A percentile compares a stretch with the other conserved stretches of the same genome.
These are phyloP conservation scores for Chaetomium strumarium DNA, from an alignment of 2,329 filamentous ascomycete genomes.

Conservation along the genomic window DNA sequence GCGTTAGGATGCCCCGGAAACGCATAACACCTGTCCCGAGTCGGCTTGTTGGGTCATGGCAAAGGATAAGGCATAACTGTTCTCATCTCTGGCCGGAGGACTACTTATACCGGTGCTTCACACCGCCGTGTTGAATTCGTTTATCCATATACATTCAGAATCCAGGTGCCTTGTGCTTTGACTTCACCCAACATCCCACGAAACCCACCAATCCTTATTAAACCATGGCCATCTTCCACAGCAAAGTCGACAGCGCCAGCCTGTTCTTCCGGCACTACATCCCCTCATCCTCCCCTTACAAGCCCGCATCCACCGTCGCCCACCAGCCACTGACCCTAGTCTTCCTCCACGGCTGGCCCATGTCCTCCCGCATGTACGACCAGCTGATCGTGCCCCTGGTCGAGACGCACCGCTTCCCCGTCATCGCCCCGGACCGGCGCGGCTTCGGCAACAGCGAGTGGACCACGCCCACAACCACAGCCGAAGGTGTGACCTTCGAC, in stretches of 20 bases:
- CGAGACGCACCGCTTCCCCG: slow-evolving; percentile 15
- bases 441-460: slow-evolving; percentile 17
- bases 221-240: slow-evolving; percentile 15
- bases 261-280: slow-evolving; percentile 22
- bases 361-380: slow-evolving; percentile 24
- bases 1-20: no score
- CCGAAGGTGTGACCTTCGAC: slow-evolving; percentile 16
- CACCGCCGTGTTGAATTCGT: no score
- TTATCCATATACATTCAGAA: no score
- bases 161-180: no score
- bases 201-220: background rate
- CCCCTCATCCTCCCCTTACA: slow-evolving; percentile 6
- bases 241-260: slow-evolving; percentile 11
- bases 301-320: background rate
- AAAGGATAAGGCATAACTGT: no score
- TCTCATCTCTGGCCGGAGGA: no score
- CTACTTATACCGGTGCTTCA: no score
- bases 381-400: slow-evolving; percentile 20
- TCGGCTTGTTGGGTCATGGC: no score
- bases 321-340: slow-evolving; percentile 16
- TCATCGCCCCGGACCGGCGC: slow-evolving; percentile 20
- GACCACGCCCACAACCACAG: slow-evolving; percentile 1
- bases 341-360: slow-evolving; percentile 23
- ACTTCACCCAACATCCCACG: background rate
- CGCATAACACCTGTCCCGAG: no score